phyloP scores from a whole-genome alignment of 2,329 filamentous ascomycete species.

The Aspergillus quadrilineatus region DNA sequence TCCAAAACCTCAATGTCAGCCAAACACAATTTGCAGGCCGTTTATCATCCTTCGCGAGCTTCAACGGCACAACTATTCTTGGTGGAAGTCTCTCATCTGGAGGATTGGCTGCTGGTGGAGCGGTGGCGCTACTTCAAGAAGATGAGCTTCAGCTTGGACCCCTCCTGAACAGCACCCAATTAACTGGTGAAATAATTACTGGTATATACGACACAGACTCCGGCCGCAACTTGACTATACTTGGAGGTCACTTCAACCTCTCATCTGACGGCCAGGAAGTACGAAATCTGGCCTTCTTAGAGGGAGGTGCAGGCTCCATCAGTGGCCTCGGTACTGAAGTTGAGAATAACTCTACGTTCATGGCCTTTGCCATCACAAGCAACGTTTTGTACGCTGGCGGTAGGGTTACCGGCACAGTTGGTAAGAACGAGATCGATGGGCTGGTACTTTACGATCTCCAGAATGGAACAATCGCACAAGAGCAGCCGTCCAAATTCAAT shows the following conservation, averaged over 20 bases:
- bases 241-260: slow-evolving; percentile 83
- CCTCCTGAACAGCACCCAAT: slow-evolving; percentile 48
- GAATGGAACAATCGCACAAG: slow-evolving; percentile 58
- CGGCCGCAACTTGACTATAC: slow-evolving; percentile 75
- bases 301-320: slow-evolving; percentile 68
- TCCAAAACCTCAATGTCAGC: slow-evolving; percentile 70
- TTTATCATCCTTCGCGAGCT: slow-evolving; percentile 67
- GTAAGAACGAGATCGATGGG: slow-evolving; percentile 64
- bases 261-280: slow-evolving; percentile 66
- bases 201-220: slow-evolving; percentile 74
- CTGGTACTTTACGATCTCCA: slow-evolving; percentile 77
- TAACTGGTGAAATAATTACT: slow-evolving; percentile 55
- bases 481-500: slow-evolving; percentile 72
- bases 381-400: slow-evolving; percentile 81
- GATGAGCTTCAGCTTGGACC: slow-evolving; percentile 40
- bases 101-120: slow-evolving; percentile 69
- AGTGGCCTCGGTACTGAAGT: slow-evolving; percentile 66
- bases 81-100: slow-evolving; percentile 81
- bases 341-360: slow-evolving; percentile 70
- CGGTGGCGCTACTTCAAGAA: slow-evolving; percentile 60
- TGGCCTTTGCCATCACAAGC: slow-evolving; percentile 65
- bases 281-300: slow-evolving; percentile 78
- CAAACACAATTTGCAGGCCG: slow-evolving; percentile 69
- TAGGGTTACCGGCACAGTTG: slow-evolving; percentile 67
- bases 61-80: slow-evolving; percentile 63